phyloP scores from a whole-genome alignment of 148 eudicot genomes.

The Vaccinium vitisidaea region DNA sequence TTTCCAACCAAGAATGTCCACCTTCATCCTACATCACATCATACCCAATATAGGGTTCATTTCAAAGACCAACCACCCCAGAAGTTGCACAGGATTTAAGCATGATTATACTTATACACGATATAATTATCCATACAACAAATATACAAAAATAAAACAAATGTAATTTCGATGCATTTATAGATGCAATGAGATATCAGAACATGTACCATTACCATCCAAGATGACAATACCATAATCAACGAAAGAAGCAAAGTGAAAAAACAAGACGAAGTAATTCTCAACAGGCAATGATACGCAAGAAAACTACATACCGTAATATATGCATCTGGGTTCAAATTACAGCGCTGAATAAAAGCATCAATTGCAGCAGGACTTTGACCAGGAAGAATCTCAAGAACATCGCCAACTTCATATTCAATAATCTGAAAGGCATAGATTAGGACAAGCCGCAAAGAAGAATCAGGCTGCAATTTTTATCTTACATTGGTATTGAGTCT shows the following conservation, averaged over 20 bases:
- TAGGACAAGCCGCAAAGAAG: slow-evolving; percentile 2
- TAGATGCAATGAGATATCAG: background rate
- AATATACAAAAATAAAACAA: background rate
- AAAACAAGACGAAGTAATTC: background rate
- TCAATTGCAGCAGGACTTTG: slow-evolving; percentile 77
- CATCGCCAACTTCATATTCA: slow-evolving; percentile 88
- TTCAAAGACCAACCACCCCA: slow-evolving; percentile 1
- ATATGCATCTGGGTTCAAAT: slow-evolving; percentile 73
- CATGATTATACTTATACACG: background rate
- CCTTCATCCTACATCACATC: background rate
- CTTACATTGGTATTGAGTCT: background rate
- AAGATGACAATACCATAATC: background rate
- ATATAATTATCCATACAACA: background rate
- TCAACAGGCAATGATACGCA: slow-evolving; percentile 5
- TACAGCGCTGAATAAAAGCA: slow-evolving; percentile 75
- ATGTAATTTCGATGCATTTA: background rate
- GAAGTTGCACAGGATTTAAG: background rate
- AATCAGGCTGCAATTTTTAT: background rate
- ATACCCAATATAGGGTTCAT: background rate
- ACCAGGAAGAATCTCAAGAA: slow-evolving; percentile 81
- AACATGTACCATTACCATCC: background rate
- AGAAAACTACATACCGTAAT: slow-evolving; percentile 53
- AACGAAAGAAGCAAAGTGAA: background rate
- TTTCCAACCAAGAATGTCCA: background rate
- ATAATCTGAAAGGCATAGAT: slow-evolving; percentile 43